These are phyloP conservation scores for Boletales sp. DNA, from an alignment of 768 basidiomycete genomes.

Conservation along the genomic window DNA sequence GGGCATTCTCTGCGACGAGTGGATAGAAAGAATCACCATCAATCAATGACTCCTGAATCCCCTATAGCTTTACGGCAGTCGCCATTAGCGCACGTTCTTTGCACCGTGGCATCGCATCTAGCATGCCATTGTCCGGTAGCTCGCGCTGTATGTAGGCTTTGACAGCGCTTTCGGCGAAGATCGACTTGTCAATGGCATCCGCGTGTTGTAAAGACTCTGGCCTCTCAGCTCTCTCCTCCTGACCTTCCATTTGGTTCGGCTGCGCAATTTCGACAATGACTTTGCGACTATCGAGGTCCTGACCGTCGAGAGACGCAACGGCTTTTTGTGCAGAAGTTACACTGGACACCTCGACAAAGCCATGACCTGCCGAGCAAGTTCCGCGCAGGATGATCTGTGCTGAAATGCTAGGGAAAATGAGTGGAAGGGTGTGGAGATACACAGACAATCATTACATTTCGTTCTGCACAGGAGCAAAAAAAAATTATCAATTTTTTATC, in stretches of 20 bases:
- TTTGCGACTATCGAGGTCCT: neutral
- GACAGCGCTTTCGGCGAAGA: no score
- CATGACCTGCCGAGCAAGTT: neutral
- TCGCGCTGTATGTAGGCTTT: no score
- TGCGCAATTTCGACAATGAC: neutral
- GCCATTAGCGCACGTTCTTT: conserved; percentile 15
- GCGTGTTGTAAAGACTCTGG: neutral
- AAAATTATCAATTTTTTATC: neutral
- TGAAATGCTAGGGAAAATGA: neutral
- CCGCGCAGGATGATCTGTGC: neutral
- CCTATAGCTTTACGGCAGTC: conserved; percentile 40
- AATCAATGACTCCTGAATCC: conserved; percentile 42
- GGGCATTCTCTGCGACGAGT: conserved; percentile 40
- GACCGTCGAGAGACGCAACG: neutral
- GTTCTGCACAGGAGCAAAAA: neutral
- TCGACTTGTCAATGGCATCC: no score
- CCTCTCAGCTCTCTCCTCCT: neutral
- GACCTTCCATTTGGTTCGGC: neutral
- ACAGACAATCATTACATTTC: neutral
- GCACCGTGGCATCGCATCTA: no score
- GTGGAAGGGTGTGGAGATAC: neutral
- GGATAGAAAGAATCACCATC: conserved; percentile 31
- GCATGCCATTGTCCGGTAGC: no score
- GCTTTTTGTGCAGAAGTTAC: neutral
- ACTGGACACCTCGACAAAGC: neutral